A percentile compares a stretch with the other conserved stretches of the same genome.
These are phyloP conservation scores for Raphanus hybrid DNA, from an alignment of 441 rosid genomes.

Conservation along the genomic window DNA sequence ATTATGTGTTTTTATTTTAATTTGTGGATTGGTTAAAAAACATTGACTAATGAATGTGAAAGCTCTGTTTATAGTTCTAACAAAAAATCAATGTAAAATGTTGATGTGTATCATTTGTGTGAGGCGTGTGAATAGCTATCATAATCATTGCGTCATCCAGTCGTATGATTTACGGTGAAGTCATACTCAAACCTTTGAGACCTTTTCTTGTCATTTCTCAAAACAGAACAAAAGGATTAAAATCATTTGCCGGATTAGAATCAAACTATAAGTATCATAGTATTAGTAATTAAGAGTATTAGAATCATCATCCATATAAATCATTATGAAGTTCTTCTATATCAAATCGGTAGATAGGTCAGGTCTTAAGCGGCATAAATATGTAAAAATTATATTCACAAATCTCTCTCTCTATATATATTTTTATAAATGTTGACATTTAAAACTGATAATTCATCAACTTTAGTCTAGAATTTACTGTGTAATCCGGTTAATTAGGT, in stretches of 20 bases:
- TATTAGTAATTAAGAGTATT: neutral
- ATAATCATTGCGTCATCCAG: conserved; percentile 34
- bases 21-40: conserved; percentile 22
- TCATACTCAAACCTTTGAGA: neutral
- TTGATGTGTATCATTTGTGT: conserved; percentile 6
- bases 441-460: too few relatives aligned
- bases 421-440: too few relatives aligned
- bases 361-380: neutral
- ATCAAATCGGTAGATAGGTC: neutral
- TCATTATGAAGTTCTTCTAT: neutral
- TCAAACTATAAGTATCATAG: neutral
- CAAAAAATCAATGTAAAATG: neutral
- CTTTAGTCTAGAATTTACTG: neutral
- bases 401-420: too few relatives aligned
- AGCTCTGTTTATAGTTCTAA: neutral
- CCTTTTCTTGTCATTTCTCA: neutral
- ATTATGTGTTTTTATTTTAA: neutral
- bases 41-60: conserved; percentile 15
- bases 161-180: conserved; percentile 42
- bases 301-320: too few relatives aligned
- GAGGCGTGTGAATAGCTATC: conserved; percentile 15
- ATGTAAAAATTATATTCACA: neutral
- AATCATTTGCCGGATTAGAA: neutral
- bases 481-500: neutral
- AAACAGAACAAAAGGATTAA: neutral